Percentiles rank a stretch among this genome's conserved stretches.
Evolutionary conservation across 768 basidiomycete genomes (phyloP).

Genomic region (Panaeolus papilionaceus): DNA sequence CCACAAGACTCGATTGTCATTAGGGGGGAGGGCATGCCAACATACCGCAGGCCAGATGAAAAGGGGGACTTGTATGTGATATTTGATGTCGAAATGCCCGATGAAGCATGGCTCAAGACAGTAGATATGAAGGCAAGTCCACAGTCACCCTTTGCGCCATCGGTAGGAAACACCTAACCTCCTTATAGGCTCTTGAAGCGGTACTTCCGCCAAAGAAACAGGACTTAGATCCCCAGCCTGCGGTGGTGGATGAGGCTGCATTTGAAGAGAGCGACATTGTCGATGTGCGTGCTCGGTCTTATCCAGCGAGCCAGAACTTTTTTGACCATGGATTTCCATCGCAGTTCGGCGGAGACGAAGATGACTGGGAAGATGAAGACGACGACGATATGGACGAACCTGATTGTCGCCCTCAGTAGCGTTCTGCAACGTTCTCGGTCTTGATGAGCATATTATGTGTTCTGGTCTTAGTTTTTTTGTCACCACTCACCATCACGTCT

Average conservation of each 20-base stretch:
- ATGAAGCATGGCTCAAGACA: conserved; percentile 72
- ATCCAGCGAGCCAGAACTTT: conserved; percentile 75
- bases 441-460: background rate
- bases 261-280: conserved; percentile 81
- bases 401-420: conserved; percentile 68
- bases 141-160: background rate
- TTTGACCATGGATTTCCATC: conserved; percentile 75
- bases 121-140: conserved; percentile 62
- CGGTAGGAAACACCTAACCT: conserved; percentile 13
- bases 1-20: conserved; percentile 77
- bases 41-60: conserved; percentile 63
- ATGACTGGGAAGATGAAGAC: conserved; percentile 74
- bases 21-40: conserved; percentile 90
- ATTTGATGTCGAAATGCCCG: conserved; percentile 90
- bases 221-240: conserved; percentile 75
- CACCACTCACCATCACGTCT: background rate
- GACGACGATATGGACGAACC: conserved; percentile 66
- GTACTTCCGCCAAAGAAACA: conserved; percentile 80
- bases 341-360: conserved; percentile 78
- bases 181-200: conserved; percentile 60
- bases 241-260: conserved; percentile 69
- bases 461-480: conserved; percentile 13
- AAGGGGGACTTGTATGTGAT: conserved; percentile 86
- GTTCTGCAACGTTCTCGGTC: background rate
- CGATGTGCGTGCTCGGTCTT: conserved; percentile 84